Evolutionary conservation across 345 rosid species (phyloP), one percentile per base, ranked within the genome.

Genomic region (Brassica rapa): DNA sequence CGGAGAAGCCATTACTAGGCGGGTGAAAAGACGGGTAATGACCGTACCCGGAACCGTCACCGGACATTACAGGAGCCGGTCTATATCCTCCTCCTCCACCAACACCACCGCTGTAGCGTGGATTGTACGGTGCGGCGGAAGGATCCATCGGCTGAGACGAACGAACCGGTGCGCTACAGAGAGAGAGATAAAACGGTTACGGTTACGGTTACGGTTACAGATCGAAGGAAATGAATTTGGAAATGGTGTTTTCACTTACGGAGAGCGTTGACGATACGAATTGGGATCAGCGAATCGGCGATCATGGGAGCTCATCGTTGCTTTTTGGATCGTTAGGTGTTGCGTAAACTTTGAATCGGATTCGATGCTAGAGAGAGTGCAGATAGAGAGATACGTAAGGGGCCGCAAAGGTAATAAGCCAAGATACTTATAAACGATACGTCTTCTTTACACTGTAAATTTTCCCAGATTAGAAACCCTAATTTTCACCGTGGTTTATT

Each of bases 391-490:
- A 51, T n/a, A 51, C 56, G 56, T 51, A 51, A 51, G 56, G 56
- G 56, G 7, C 15, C n/a, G 56, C 8, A n/a, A 51, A 5, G 8
- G 56, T 51, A 51, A 51, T 51, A 51, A 51, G 56, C 21, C 21
- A n/a, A 51, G 21, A 51, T 49, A 49, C 56, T 49, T 49, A 46
- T 49, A 49, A n/a, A 49, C 56, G 56, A 51, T 51, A 51, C 56
- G 56, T 27, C 4, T 51, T 51, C 19, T 39, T 43, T 5, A 49
- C 9, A 53, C 55, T 14, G 77, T 71, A 51, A 71, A 49, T 14
- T 46, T 46, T 49, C 56, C 56, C 56, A 49, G 72, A 72, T 78
- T 78, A 78, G 68, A 66, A 78, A 6, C 81, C 81, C 77, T 78
- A 78, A 24, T 57, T 72, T 77, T 76, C 69, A 60, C 74, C 67